Conservation (phyloP, 1,284 basidiomycete species). For the Leccinum pallidistipes region DNA sequence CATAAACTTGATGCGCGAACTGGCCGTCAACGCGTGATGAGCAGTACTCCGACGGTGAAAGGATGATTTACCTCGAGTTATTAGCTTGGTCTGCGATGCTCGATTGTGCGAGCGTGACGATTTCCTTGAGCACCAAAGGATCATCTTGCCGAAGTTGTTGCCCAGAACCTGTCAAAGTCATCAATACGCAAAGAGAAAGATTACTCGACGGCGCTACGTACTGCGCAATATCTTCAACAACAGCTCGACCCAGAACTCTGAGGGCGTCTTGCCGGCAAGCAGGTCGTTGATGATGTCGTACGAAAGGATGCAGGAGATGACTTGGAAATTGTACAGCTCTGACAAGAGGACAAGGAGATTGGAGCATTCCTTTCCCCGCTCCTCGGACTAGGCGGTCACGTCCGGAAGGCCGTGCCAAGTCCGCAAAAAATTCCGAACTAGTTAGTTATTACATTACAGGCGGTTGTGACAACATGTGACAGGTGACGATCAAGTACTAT, state of each 20-base stretch:
- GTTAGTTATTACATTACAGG: no score
- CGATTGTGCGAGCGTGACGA: slow-evolving; percentile 80
- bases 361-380: slow-evolving; percentile 79
- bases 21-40: slow-evolving; percentile 31
- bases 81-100: slow-evolving; percentile 61
- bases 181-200: slow-evolving; percentile 6
- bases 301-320: slow-evolving; percentile 84
- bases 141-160: slow-evolving; percentile 88
- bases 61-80: slow-evolving; percentile 52
- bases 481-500: no score
- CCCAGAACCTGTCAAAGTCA: slow-evolving; percentile 64
- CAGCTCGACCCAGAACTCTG: slow-evolving; percentile 85
- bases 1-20: slow-evolving; percentile 90
- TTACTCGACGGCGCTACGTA: slow-evolving; percentile 32
- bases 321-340: slow-evolving; percentile 95
- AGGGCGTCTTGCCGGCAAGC: slow-evolving; percentile 57
- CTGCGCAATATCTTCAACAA: slow-evolving; percentile 85
- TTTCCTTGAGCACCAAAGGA: slow-evolving; percentile 80
- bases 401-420: no score
- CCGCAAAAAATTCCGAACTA: no score
- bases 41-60: not conserved
- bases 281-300: slow-evolving; percentile 89
- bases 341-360: slow-evolving; percentile 83
- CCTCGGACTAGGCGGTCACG: slow-evolving; percentile 20
- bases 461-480: no score